Base-by-base conservation (phyloP, 306 rosid genomes). In the Prunus mume region DNA sequence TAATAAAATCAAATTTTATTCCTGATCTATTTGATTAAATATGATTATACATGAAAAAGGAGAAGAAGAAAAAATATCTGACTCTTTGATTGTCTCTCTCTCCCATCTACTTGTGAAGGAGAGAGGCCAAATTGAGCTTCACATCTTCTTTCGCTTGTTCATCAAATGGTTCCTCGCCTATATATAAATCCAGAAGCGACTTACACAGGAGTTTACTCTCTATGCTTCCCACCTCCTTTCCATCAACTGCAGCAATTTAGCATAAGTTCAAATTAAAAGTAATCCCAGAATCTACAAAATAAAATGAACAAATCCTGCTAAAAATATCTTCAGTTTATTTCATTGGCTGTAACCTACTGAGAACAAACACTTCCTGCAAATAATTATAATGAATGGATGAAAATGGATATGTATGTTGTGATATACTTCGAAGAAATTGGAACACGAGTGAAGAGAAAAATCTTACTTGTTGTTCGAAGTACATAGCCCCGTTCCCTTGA, bases 91-190 rank as follows among this genome's bases (percentile, higher is more conserved):
- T 28, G 55, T 12, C 72, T 41, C 50, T 19, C 46, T 12, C 72
- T 47, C 45, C 20, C 46, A 50, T 61, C 80, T 88, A 85, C 43
- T 80, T 69, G 67, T 80, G 82, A 65, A 89, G 82, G 70, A 85
- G 80, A 72, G 89, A 81, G 65, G 91, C 91, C 72, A 90, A 18
- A 50, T 79, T 87, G 83, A 83, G 86, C 76, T 82, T 85, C 82
- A 95, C 75, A 9, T 90, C 97, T 85, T 90, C 92, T 85, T 92
- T 90, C 85, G 97, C 97, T 74, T 89, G 85, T 76, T 79, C 85
- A 80, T 95, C 99, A 78, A 95, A 95, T 62, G 97, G 84, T 65
- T 90, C 97, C 76, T 95, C 92, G 22, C 99, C 99, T 43, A 92
- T 76, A 64, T 90, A 95, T 68, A 95, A 85, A 86, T 95, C 98